Evolutionary conservation across 1,284 basidiomycete genomes (phyloP).

Genomic region (Cryptococcus sp.): DNA sequence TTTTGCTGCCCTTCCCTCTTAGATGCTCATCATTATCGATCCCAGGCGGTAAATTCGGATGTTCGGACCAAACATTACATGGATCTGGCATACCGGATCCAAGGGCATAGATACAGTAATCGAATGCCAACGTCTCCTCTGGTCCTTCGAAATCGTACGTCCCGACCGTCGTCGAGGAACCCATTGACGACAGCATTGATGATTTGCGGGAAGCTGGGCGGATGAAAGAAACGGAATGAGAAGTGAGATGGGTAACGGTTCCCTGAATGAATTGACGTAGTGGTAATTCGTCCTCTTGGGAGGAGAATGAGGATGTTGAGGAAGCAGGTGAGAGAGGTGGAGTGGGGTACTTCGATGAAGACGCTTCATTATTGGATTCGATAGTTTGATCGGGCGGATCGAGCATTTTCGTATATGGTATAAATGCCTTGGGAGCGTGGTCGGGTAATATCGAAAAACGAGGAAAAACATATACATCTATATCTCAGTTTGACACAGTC

Average conservation of each 20-base stretch:
- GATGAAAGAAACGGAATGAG: conserved; percentile 52
- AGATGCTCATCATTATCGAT: conserved; percentile 16
- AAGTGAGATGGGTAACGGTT: conserved; percentile 51
- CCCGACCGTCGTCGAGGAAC: conserved; percentile 3
- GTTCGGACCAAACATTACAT: conserved; percentile 39
- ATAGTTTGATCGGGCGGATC: not conserved
- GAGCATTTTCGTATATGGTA: conserved; percentile 56
- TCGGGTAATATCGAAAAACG: conserved; percentile 49
- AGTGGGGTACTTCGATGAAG: conserved; percentile 8
- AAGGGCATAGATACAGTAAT: conserved; percentile 50
- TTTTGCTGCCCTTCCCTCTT: conserved; percentile 34
- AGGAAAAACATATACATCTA: conserved; percentile 52
- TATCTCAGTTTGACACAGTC: not conserved
- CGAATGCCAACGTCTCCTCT: conserved; percentile 43
- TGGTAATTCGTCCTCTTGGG: not conserved
- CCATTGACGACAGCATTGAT: conserved; percentile 2
- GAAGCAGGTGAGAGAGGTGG: conserved; percentile 19
- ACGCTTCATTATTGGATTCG: not conserved
- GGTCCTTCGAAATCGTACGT: conserved; percentile 18
- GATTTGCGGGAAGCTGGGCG: conserved; percentile 5
- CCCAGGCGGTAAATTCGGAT: conserved; percentile 10
- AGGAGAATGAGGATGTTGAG: conserved; percentile 1
- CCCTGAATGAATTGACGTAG: conserved; percentile 52
- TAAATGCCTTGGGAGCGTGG: conserved; percentile 55
- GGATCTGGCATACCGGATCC: conserved; percentile 45